These are phyloP conservation scores for Monilinia vaccinii-corymbosi DNA, from an alignment of 2,329 filamentous ascomycete genomes.

Conservation along the genomic window DNA sequence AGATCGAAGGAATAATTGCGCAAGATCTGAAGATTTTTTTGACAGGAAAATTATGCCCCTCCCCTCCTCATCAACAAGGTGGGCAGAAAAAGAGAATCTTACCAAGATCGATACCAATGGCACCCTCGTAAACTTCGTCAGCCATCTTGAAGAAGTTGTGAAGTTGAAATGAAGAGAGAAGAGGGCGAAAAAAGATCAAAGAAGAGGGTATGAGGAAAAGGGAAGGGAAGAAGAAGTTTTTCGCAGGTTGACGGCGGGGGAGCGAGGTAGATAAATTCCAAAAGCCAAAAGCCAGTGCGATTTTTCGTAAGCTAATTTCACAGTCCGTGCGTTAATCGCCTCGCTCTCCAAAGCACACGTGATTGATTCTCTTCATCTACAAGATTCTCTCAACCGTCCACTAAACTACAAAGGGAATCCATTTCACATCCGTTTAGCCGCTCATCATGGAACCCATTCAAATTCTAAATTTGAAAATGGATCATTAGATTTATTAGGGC, in stretches of 20 bases:
- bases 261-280: conserved; percentile 7
- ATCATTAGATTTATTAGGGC: too few species aligned
- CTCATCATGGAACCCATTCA: neutral
- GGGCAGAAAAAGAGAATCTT: conserved; percentile 30
- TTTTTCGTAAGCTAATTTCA: conserved; percentile 4
- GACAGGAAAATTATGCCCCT: conserved; percentile 4
- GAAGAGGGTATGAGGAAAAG: conserved; percentile 10
- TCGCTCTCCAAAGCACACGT: neutral
- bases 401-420: neutral
- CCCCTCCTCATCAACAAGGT: neutral
- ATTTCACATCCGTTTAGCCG: neutral
- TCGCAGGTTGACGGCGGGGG: conserved; percentile 12
- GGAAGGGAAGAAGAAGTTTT: conserved; percentile 2
- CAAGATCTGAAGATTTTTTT: neutral
- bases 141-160: conserved; percentile 57
- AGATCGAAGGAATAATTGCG: neutral
- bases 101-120: conserved; percentile 99
- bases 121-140: conserved; percentile 98
- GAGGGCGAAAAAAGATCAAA: conserved; percentile 11
- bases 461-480: neutral
- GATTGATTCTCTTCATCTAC: neutral
- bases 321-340: neutral
- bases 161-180: conserved; percentile 13
- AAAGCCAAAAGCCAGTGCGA: conserved; percentile 6
- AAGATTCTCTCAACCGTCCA: neutral